phyloP scores from a whole-genome alignment of 768 basidiomycete genomes.

The Termitomyces sp. region DNA sequence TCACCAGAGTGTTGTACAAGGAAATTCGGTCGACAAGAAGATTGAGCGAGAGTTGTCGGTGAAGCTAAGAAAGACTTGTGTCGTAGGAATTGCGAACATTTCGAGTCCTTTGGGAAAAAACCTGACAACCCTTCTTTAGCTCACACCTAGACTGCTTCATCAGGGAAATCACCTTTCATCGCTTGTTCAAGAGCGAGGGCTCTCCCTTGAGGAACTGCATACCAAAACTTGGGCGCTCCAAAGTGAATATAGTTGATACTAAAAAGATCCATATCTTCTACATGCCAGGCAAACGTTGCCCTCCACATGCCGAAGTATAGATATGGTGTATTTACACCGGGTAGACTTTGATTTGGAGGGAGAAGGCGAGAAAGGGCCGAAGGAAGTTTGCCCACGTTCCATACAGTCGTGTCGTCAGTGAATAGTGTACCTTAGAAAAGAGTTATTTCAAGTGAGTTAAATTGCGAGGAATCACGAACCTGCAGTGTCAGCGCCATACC shows the following conservation, averaged over 20 bases:
- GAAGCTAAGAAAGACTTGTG: conserved; percentile 96
- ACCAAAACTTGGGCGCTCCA: conserved; percentile 97
- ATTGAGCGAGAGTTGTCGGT: conserved; percentile 73
- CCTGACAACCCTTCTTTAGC: conserved; percentile 35
- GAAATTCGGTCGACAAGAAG: conserved; percentile 75
- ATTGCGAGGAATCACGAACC: conserved; percentile 39
- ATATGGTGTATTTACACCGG: conserved; percentile 96
- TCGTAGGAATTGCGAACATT: conserved; percentile 90
- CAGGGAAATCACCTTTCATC: conserved; percentile 63
- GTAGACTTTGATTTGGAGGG: conserved; percentile 65
- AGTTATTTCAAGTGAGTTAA: neutral
- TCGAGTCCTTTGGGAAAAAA: conserved; percentile 84
- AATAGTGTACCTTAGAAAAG: conserved; percentile 48
- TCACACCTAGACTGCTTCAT: neutral
- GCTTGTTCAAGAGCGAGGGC: conserved; percentile 79
- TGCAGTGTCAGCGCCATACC: conserved; percentile 97
- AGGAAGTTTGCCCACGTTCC: conserved; percentile 93
- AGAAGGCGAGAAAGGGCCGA: conserved; percentile 81
- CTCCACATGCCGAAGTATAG: conserved; percentile 99
- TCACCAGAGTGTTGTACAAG: conserved; percentile 93
- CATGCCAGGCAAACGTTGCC: conserved; percentile 98
- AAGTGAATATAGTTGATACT: conserved; percentile 99
- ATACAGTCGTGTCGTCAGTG: conserved; percentile 70
- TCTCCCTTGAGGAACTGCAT: conserved; percentile 86
- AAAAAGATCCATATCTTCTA: conserved; percentile 99